These are phyloP conservation scores for Hura crepitans DNA, from an alignment of 441 rosid species.

Conservation along the genomic window DNA sequence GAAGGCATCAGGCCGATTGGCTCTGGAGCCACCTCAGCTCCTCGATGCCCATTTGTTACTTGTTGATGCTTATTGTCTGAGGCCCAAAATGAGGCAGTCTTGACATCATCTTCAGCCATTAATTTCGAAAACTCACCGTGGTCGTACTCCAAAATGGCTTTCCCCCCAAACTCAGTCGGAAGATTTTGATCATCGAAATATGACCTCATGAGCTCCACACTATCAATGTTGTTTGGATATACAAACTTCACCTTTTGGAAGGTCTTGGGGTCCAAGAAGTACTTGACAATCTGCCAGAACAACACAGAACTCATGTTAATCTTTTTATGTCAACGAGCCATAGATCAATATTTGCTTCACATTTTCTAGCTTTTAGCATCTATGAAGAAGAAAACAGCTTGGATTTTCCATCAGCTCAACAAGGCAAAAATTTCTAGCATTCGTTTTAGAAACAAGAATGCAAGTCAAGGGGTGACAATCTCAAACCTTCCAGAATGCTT, in stretches of 20 bases:
- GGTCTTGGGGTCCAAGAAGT: constrained; percentile 79
- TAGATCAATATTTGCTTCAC: neutral
- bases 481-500: constrained; percentile 94
- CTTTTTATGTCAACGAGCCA: neutral
- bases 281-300: constrained; percentile 67
- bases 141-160: constrained; percentile 61
- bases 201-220: constrained; percentile 74
- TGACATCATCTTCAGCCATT: constrained; percentile 70
- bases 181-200: constrained; percentile 79
- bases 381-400: neutral
- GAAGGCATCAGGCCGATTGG: constrained; percentile 34
- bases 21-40: constrained; percentile 60
- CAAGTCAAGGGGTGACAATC: constrained; percentile 6
- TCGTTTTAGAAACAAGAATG: constrained; percentile 1
- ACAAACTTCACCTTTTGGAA: constrained; percentile 86
- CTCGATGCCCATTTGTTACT: constrained; percentile 36
- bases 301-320: neutral
- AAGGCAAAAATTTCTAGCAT: neutral
- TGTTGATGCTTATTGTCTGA: constrained; percentile 38
- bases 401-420: constrained; percentile 1
- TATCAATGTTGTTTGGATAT: constrained; percentile 76
- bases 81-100: constrained; percentile 63
- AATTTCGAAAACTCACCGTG: constrained; percentile 77
- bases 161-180: constrained; percentile 79
- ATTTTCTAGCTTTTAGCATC: neutral